A percentile compares a stretch with the other conserved stretches of the same genome.
phyloP scores from a whole-genome alignment of 164 flowering plant genomes.

The Cinnamomum micranthum region DNA sequence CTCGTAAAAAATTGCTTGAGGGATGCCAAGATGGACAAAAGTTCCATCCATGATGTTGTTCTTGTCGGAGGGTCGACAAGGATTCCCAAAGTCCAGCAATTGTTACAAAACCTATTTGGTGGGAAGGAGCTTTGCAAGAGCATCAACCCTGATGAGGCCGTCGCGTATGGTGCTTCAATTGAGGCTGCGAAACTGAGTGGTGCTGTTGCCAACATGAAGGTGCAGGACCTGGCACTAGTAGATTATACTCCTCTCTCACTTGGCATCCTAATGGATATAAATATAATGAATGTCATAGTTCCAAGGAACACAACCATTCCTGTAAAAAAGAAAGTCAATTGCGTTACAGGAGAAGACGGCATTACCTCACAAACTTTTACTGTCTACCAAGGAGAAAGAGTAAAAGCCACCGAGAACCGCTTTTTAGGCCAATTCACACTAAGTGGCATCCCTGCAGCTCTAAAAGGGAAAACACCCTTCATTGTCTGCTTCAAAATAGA shows the following conservation, averaged over 20 bases:
- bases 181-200: constrained; percentile 29
- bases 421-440: too few species aligned
- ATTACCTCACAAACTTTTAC: constrained; percentile 34
- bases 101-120: constrained; percentile 54
- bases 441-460: too few species aligned
- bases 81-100: constrained; percentile 52
- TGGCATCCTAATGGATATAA: constrained; percentile 42
- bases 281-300: constrained; percentile 46
- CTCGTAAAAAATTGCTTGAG: constrained; percentile 49
- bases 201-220: constrained; percentile 53
- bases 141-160: constrained; percentile 63
- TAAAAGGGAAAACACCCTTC: too few species aligned
- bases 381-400: constrained; percentile 60
- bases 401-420: too few species aligned
- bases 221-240: constrained; percentile 39
- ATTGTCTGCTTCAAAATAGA: too few species aligned
- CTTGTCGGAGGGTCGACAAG: constrained; percentile 61
- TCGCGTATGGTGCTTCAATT: constrained; percentile 51
- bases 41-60: constrained; percentile 44
- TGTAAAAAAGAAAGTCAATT: constrained; percentile 38
- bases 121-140: constrained; percentile 64
- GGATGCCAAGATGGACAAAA: constrained; percentile 55
- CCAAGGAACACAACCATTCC: constrained; percentile 59
- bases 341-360: constrained; percentile 41
- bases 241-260: constrained; percentile 57